Evolutionary conservation across 2,329 filamentous ascomycete species (phyloP).

Genomic region (Colletotrichum sp.): DNA sequence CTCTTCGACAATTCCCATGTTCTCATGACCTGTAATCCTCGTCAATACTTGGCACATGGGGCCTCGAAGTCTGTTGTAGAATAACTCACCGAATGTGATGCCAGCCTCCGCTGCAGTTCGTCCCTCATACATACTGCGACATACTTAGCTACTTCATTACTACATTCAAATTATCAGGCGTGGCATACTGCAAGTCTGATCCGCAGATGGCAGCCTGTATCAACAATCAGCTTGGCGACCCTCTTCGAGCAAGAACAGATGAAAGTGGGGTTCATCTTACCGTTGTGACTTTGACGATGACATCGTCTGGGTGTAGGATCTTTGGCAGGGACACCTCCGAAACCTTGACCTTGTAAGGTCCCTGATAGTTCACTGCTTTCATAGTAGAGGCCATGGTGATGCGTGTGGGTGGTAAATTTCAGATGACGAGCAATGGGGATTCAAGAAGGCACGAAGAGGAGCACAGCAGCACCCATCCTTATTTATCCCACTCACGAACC

Average conservation of each 20-base stretch:
- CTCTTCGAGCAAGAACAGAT: neutral
- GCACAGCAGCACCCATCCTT: neutral
- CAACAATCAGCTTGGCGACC: neutral
- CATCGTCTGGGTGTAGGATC: constrained; percentile 68
- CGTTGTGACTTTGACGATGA: constrained; percentile 70
- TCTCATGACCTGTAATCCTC: constrained; percentile 51
- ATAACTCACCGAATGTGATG: constrained; percentile 59
- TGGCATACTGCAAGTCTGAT: constrained; percentile 50
- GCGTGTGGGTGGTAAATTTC: neutral
- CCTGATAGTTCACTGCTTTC: constrained; percentile 69
- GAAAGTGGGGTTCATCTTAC: constrained; percentile 37
- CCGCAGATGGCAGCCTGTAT: constrained; percentile 55
- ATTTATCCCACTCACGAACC: neutral
- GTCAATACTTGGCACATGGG: neutral
- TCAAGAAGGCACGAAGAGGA: neutral
- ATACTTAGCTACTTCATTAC: constrained; percentile 22
- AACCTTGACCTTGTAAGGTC: constrained; percentile 66
- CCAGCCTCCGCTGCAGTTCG: constrained; percentile 66
- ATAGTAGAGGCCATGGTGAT: constrained; percentile 41
- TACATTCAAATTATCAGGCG: constrained; percentile 11
- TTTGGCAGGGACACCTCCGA: constrained; percentile 63
- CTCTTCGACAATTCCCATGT: constrained; percentile 64
- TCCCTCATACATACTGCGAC: constrained; percentile 67
- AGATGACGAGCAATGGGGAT: neutral
- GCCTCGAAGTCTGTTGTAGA: neutral